A percentile compares a stretch with the other conserved stretches of the same genome.
Evolutionary conservation across 2,329 filamentous ascomycete genomes (phyloP).

Genomic region (Ampelomyces quisqualis): DNA sequence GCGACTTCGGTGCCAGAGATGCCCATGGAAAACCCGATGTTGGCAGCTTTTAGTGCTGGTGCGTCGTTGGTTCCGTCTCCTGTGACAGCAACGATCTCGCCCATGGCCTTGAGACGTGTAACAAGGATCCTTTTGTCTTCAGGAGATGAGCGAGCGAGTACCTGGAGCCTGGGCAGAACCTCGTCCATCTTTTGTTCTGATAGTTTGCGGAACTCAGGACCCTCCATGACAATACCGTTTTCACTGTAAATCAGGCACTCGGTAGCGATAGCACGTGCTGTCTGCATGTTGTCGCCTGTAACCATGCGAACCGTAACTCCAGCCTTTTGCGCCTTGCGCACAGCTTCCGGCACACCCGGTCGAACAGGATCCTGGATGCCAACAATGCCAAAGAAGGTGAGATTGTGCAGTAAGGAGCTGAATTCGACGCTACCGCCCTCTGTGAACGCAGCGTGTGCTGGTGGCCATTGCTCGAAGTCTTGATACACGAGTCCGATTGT

Average conservation of each 20-base stretch:
- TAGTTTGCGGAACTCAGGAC: conserved; percentile 85
- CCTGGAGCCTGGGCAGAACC: conserved; percentile 76
- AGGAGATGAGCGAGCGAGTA: conserved; percentile 96
- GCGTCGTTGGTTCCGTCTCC: conserved; percentile 98
- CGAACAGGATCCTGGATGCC: conserved; percentile 95
- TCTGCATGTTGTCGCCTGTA: conserved; percentile 94
- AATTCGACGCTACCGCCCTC: conserved; percentile 27
- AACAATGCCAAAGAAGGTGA: conserved; percentile 88
- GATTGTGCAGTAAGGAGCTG: conserved; percentile 19
- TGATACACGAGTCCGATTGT: conserved; percentile 47
- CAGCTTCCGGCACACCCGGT: conserved; percentile 81
- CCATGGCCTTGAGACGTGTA: conserved; percentile 83
- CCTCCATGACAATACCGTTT: conserved; percentile 76
- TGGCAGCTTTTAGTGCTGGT: conserved; percentile 92
- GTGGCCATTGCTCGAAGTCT: conserved; percentile 43
- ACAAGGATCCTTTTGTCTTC: conserved; percentile 94
- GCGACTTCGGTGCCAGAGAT: conserved; percentile 87
- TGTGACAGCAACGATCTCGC: conserved; percentile 96
- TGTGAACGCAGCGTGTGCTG: conserved; percentile 19
- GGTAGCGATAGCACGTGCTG: conserved; percentile 92
- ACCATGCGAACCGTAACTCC: conserved; percentile 96
- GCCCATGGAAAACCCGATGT: conserved; percentile 97
- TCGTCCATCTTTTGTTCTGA: conserved; percentile 73
- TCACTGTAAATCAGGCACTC: conserved; percentile 87
- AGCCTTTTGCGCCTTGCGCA: conserved; percentile 82